A percentile compares a stretch with the other conserved stretches of the same genome.
Evolutionary conservation across 108 stramenopile species (phyloP).

Genomic region (Cyclotella choctawhatcheeana): DNA sequence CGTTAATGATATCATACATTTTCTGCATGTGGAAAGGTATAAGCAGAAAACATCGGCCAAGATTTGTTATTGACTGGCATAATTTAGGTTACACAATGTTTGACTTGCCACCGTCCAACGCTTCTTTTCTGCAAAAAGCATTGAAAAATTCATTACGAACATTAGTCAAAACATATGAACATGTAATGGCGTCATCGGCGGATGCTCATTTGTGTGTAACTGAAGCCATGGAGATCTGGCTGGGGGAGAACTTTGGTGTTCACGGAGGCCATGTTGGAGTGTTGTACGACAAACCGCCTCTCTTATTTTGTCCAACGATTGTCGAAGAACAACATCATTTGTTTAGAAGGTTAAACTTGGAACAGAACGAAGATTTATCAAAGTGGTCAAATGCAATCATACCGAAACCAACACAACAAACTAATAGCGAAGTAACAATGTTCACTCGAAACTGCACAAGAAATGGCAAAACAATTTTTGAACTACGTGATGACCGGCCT

Average conservation of each 20-base stretch:
- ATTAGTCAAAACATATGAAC: conserved; percentile 73
- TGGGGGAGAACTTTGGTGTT: conserved; percentile 76
- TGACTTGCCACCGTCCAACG: conserved; percentile 17
- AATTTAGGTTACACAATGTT: conserved; percentile 98
- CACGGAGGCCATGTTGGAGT: conserved; percentile 49
- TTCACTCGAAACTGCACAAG: conserved; percentile 54
- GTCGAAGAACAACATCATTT: conserved; percentile 80
- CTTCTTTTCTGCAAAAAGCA: not conserved
- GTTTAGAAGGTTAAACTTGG: conserved; percentile 50
- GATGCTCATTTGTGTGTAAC: conserved; percentile 94
- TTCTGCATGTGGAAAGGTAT: conserved; percentile 46
- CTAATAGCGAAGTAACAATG: conserved; percentile 52
- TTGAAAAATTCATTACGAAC: conserved; percentile 31
- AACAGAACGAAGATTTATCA: conserved; percentile 9
- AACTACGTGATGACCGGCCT: conserved; percentile 70
- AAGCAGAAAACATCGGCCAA: conserved; percentile 52
- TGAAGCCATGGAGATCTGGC: conserved; percentile 84
- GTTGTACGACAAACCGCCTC: conserved; percentile 91
- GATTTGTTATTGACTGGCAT: conserved; percentile 97
- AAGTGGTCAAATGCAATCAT: conserved; percentile 18
- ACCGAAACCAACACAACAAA: conserved; percentile 31
- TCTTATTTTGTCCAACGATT: conserved; percentile 75
- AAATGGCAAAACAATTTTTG: conserved; percentile 14
- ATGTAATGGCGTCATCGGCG: conserved; percentile 71
- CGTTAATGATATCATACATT: conserved; percentile 69